These are phyloP conservation scores for Cercophora sp. DNA, from an alignment of 495 filamentous ascomycete species.

Conservation along the genomic window DNA sequence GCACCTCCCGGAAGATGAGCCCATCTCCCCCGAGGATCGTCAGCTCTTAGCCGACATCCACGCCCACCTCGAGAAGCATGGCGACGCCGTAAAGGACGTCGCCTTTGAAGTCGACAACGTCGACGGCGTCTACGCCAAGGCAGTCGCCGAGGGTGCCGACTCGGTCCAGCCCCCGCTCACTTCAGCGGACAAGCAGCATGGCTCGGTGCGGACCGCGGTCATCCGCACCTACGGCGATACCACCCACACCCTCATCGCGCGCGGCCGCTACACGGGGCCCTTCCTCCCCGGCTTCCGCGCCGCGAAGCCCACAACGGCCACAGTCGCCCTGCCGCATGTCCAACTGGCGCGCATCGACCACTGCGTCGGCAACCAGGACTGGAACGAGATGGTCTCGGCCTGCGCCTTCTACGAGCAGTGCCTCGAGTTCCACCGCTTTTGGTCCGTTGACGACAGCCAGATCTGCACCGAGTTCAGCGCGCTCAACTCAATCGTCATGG, in stretches of 20 bases:
- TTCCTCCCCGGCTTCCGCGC: slow-evolving; percentile 82
- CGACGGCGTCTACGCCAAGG: slow-evolving; percentile 64
- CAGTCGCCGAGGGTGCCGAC: slow-evolving; percentile 65
- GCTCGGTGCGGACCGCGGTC: slow-evolving; percentile 62
- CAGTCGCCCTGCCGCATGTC: slow-evolving; percentile 52
- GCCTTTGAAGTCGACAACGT: slow-evolving; percentile 88
- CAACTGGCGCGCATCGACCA: slow-evolving; percentile 74
- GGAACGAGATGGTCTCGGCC: slow-evolving; percentile 77
- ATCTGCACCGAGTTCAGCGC: slow-evolving; percentile 88
- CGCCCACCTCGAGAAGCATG: slow-evolving; percentile 71
- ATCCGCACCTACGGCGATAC: slow-evolving; percentile 89
- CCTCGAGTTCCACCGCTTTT: slow-evolving; percentile 92
- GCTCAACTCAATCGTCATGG: slow-evolving; percentile 81
- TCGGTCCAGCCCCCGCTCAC: slow-evolving; percentile 55
- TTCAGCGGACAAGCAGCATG: slow-evolving; percentile 49
- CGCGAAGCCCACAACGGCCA: slow-evolving; percentile 17
- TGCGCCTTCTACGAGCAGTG: slow-evolving; percentile 87
- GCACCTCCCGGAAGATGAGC: slow-evolving; percentile 47
- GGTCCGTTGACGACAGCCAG: slow-evolving; percentile 83
- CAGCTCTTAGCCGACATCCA: slow-evolving; percentile 64
- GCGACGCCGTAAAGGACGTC: slow-evolving; percentile 88
- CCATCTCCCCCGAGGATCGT: slow-evolving; percentile 50
- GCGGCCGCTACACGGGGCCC: slow-evolving; percentile 57
- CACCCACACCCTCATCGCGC: slow-evolving; percentile 79
- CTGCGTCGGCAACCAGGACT: slow-evolving; percentile 91